Evolutionary conservation across 768 basidiomycete genomes (phyloP).

Genomic region (Trametes cinnabarina): DNA sequence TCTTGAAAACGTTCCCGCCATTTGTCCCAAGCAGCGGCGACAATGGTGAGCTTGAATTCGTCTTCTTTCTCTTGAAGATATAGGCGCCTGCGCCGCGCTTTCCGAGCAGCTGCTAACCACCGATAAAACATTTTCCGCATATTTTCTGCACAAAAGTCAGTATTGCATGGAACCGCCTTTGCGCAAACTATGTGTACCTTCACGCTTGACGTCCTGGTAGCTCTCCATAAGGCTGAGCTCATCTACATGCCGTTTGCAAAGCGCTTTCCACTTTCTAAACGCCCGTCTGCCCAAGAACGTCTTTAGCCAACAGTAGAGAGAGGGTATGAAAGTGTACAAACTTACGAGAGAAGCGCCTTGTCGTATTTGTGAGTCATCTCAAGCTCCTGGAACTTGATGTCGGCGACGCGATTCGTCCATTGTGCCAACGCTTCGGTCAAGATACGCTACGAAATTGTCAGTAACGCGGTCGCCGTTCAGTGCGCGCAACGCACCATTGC

Average conservation of each 20-base stretch:
- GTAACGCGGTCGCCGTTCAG: too few relatives aligned
- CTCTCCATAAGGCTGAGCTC: constrained; percentile 80
- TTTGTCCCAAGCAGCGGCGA: constrained; percentile 67
- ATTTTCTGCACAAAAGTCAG: constrained; percentile 45
- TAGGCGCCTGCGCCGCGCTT: constrained; percentile 58
- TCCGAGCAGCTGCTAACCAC: constrained; percentile 64
- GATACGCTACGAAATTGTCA: constrained; percentile 43
- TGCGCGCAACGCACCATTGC: too few relatives aligned
- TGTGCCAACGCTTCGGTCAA: constrained; percentile 44
- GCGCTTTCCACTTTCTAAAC: constrained; percentile 68
- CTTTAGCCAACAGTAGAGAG: not conserved
- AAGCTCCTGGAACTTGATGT: constrained; percentile 70
- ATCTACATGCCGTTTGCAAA: constrained; percentile 63
- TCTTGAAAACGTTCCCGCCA: constrained; percentile 76
- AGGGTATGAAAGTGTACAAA: not conserved
- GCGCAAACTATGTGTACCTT: constrained; percentile 46
- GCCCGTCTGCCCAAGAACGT: constrained; percentile 39
- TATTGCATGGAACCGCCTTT: not conserved
- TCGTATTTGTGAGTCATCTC: constrained; percentile 52
- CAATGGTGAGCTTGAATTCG: constrained; percentile 51
- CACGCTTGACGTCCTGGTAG: constrained; percentile 74
- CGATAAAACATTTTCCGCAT: constrained; percentile 65
- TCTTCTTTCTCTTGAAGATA: constrained; percentile 60
- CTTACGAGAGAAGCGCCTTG: constrained; percentile 38
- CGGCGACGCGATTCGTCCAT: constrained; percentile 77